Evolutionary conservation across 2,329 filamentous ascomycete genomes (phyloP), one percentile per base, ranked within the genome.

Genomic region (Ophiosphaerella korrae): DNA sequence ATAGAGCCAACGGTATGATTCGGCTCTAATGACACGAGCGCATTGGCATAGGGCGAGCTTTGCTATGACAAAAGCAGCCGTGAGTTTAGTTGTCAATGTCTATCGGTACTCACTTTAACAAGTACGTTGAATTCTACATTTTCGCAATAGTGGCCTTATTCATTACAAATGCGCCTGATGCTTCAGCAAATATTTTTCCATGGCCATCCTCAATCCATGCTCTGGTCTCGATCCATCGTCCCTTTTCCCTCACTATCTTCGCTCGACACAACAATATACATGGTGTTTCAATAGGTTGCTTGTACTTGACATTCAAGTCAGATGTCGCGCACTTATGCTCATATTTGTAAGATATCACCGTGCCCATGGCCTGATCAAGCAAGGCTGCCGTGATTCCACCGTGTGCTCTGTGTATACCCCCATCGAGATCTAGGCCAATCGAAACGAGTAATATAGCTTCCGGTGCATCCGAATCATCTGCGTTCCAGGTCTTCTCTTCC

Each of bases 291-390:
- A 68, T 38, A 1, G 57, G 47, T 37, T 57, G 61, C 55, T 61
- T 61, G 34, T 64, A 68, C 49, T 60, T 64, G 14, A 68, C 40
- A 7, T 46, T 60, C 37, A 68, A 36, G 38, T 70, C 60, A 11
- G 52, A 53, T 8, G 64, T 70, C 39, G 59, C 60, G 33, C 48
- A 47, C 3, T 42, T 43, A 23, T 54, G 54, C 29, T 55, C 47
- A 41, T 60, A 62, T 5, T 33, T 23, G 31, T 58, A 50, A 8
- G 48, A 46, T 7, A 67, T 46, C 35, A 64, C 38, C 7, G 36
- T 47, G 14, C 67, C 62, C 61, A 68, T 68, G n/a, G 57, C 57
- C 14, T 67, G 60, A 51, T 68, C 66, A 5, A 70, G 47, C 18
- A 68, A 35, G 29, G 59, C 57, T 7, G 64, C 62, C 7, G 56